These are phyloP conservation scores for Austroboletus niveus DNA, from an alignment of 1,284 basidiomycete genomes.

Conservation along the genomic window DNA sequence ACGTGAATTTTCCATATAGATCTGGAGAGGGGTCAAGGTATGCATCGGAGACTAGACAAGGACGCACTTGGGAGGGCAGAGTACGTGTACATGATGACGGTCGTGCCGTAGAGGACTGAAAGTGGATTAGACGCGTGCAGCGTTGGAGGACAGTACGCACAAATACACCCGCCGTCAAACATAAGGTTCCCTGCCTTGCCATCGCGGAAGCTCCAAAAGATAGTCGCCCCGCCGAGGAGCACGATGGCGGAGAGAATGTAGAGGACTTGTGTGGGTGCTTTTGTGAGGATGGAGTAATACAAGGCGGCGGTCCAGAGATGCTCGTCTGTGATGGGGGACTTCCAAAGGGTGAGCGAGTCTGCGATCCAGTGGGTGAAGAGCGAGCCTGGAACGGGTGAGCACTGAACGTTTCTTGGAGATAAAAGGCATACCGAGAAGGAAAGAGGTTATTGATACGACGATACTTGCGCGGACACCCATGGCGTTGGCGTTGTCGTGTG, in stretches of 20 bases:
- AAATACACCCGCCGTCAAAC: slow-evolving; percentile 84
- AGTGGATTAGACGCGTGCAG: not conserved
- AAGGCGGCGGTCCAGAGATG: slow-evolving; percentile 75
- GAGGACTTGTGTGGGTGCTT: slow-evolving; percentile 52
- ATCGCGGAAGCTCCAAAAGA: slow-evolving; percentile 74
- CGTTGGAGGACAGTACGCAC: slow-evolving; percentile 41
- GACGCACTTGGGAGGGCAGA: slow-evolving; percentile 73
- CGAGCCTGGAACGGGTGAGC: slow-evolving; percentile 48
- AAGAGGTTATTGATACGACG: slow-evolving; percentile 72
- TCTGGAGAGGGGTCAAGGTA: slow-evolving; percentile 35
- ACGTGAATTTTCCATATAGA: slow-evolving; percentile 53
- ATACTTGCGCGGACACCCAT: slow-evolving; percentile 70
- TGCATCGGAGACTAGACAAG: not conserved
- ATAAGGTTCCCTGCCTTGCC: slow-evolving; percentile 77
- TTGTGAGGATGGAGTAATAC: slow-evolving; percentile 75
- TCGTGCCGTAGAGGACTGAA: slow-evolving; percentile 69
- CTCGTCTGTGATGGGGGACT: slow-evolving; percentile 73
- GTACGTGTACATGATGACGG: slow-evolving; percentile 65
- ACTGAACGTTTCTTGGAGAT: not conserved
- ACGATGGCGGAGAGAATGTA: slow-evolving; percentile 57
- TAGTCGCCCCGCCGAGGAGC: slow-evolving; percentile 56
- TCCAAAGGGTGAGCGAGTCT: slow-evolving; percentile 81
- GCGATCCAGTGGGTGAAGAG: slow-evolving; percentile 86
- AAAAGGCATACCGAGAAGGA: slow-evolving; percentile 65
- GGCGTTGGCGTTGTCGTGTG: slow-evolving; percentile 18